Evolutionary conservation across 1,284 basidiomycete genomes (phyloP).

Genomic region (Naganishia albida): DNA sequence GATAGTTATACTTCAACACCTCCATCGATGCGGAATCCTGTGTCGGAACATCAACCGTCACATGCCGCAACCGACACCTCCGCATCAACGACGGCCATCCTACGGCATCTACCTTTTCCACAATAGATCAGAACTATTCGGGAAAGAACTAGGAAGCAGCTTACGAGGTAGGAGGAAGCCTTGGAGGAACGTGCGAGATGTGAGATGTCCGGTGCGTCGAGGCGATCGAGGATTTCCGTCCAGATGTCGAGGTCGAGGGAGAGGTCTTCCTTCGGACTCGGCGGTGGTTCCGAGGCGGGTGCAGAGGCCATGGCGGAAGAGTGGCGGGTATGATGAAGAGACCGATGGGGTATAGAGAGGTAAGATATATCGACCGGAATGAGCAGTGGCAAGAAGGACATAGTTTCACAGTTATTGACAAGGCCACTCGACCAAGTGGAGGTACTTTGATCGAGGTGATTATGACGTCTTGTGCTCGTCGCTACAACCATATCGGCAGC

Average conservation of each 20-base stretch:
- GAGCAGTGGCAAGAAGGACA: too few relatives aligned
- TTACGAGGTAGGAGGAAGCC: slow-evolving; percentile 12
- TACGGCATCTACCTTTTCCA: slow-evolving; percentile 21
- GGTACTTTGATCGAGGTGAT: too few relatives aligned
- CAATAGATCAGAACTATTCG: neutral
- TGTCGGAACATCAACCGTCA: slow-evolving; percentile 3
- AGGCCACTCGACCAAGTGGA: too few relatives aligned
- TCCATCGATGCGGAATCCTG: neutral
- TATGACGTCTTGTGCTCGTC: too few relatives aligned
- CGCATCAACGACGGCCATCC: slow-evolving; percentile 24
- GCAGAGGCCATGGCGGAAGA: too few relatives aligned
- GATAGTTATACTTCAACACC: slow-evolving; percentile 4
- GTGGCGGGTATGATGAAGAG: too few relatives aligned
- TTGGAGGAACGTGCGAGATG: slow-evolving; percentile 18
- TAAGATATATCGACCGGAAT: too few relatives aligned
- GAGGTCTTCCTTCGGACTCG: neutral
- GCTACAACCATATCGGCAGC: too few relatives aligned
- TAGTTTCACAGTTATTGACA: too few relatives aligned
- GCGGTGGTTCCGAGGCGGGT: too few relatives aligned
- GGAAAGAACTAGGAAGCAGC: neutral
- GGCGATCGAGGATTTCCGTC: slow-evolving; percentile 13
- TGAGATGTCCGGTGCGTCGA: slow-evolving; percentile 24
- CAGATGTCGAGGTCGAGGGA: slow-evolving; percentile 24
- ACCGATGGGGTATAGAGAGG: too few relatives aligned
- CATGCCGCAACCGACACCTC: slow-evolving; percentile 20